phyloP scores from a whole-genome alignment of 257 asterid genomes.

The Hygrophila difformis region DNA sequence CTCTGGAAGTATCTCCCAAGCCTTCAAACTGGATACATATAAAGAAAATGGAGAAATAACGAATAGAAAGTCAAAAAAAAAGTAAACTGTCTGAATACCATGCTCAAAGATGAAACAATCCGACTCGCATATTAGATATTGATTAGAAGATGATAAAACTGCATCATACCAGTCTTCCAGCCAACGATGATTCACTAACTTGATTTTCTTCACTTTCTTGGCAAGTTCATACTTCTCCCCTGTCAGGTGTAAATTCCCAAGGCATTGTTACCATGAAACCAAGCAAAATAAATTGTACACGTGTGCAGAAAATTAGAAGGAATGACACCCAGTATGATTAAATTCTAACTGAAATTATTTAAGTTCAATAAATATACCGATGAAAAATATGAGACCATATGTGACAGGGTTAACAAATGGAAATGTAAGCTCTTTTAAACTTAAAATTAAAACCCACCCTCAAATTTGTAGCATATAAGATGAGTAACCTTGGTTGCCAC shows the following conservation, averaged over 20 bases:
- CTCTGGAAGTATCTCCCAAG: constrained; percentile 91
- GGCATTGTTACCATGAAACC: neutral
- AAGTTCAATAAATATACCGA: too few species aligned
- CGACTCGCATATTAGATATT: constrained; percentile 4
- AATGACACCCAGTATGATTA: too few species aligned
- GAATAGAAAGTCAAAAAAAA: neutral
- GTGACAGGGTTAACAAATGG: neutral
- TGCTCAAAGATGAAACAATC: constrained; percentile 3
- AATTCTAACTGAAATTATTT: too few species aligned
- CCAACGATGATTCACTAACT: constrained; percentile 88
- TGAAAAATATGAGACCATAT: too few species aligned
- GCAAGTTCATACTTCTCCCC: constrained; percentile 92
- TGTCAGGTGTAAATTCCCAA: constrained; percentile 21
- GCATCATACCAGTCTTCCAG: constrained; percentile 71
- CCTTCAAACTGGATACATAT: constrained; percentile 50
- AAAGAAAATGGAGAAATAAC: neutral
- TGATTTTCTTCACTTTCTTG: constrained; percentile 54
- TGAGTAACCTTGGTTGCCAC: constrained; percentile 75
- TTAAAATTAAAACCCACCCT: constrained; percentile 40
- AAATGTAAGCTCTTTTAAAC: constrained; percentile 5
- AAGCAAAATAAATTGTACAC: constrained; percentile 6
- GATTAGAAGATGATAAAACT: constrained; percentile 13
- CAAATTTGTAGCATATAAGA: constrained; percentile 92
- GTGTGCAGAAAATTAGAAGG: neutral
- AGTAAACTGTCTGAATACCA: constrained; percentile 1